Base-by-base conservation (phyloP, 2,329 filamentous ascomycete genomes). In the Fusarium odoratissimum region DNA sequence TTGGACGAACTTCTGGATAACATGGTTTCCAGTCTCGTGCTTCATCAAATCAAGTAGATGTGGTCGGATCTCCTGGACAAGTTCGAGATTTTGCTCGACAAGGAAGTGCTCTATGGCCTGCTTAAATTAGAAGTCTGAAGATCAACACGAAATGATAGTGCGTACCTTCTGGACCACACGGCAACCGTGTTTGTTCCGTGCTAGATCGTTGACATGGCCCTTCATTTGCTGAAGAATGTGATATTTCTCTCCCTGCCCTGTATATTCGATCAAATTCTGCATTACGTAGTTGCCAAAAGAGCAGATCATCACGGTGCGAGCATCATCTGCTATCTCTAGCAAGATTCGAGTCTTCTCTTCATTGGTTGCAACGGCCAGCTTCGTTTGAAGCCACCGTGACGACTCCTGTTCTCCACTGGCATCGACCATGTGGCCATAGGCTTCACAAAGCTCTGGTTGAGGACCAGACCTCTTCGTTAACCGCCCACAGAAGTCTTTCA, bases 201-300 rank as follows among this genome's bases (percentile, higher is more conserved):
- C 97, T 57, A 99, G 84, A 37, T 91, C 89, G 49, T 93, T 84
- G 17, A 98, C 91, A 78, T 95, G 93, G 11, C 93, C 93, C 80
- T 92, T 93, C 95, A 98, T 98, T 81, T 93, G 91, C 71, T 91
- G 90, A 2, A 94, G 95, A 45, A 99, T 83, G 5, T 93, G 88
- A 81, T 92, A 95, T 85, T 99, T 99, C 84, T 99, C 96, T 1
- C 91, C 89, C 82, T 97, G 95, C 75, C 94, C 97, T 42, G 96
- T 95, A 80, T 98, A 94, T 80, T 98, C 95, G 71, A 98, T 98
- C 79, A 98, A 91, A 81, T 98, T 98, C 79, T 99, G 96, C 42
- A 98, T 95, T 40, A 99, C 96, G 79, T 98, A 99, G 81, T 99
- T 99, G 60, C 96, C 96, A 79, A 98, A 99, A 0, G 98, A 92